phyloP scores from a whole-genome alignment of 1,284 basidiomycete genomes.

The Trichosporon ovoides region DNA sequence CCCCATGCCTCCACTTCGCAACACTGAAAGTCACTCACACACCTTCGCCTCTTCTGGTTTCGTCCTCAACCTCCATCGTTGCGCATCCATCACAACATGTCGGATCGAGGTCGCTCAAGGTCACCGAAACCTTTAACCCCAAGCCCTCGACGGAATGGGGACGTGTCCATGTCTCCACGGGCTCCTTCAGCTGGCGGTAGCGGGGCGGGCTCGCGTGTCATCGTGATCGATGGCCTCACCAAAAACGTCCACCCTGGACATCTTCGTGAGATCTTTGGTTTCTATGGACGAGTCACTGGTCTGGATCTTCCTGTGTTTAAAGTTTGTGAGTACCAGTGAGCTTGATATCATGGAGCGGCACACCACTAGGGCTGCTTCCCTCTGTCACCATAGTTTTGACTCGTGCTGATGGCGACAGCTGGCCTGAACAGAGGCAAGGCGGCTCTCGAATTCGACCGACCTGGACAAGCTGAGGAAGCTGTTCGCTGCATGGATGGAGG shows the following conservation, averaged over 20 bases:
- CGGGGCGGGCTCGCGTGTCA: conserved; percentile 27
- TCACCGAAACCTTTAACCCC: conserved; percentile 51
- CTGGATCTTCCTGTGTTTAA: conserved; percentile 78
- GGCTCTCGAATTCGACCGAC: conserved; percentile 67
- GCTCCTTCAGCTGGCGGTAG: background rate
- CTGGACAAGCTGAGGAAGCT: conserved; percentile 68
- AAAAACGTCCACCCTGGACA: conserved; percentile 79
- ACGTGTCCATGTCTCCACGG: conserved; percentile 19
- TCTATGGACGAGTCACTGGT: conserved; percentile 79
- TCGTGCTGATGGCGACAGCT: conserved; percentile 53
- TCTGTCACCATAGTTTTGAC: too few species aligned
- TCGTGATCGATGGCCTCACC: conserved; percentile 76
- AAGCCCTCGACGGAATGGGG: conserved; percentile 39
- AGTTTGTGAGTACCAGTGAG: conserved; percentile 72
- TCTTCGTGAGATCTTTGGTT: conserved; percentile 77
- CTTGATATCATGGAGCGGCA: too few species aligned
- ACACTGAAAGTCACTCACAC: conserved; percentile 6
- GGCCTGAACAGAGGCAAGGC: conserved; percentile 90
- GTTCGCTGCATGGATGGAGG: conserved; percentile 86
- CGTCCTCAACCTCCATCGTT: background rate
- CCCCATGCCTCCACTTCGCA: background rate
- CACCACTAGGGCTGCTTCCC: too few species aligned
- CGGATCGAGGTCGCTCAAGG: conserved; percentile 60
- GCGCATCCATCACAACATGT: conserved; percentile 46
- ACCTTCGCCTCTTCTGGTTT: background rate